Evolutionary conservation across 257 asterid species (phyloP).

Genomic region (Jaltomata sinuosa): DNA sequence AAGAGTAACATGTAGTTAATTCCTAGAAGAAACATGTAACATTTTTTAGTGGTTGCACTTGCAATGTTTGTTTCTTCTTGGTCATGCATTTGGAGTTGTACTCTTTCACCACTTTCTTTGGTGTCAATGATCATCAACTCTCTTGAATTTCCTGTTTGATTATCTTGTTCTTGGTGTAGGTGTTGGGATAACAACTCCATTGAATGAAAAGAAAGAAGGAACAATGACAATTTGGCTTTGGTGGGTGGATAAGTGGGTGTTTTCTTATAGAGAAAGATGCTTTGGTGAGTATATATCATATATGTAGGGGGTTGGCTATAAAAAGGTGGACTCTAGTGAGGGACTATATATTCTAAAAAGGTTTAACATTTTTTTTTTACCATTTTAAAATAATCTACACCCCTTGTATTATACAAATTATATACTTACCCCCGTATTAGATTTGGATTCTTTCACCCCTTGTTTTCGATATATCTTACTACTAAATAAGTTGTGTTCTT

Average conservation of each 20-base stretch:
- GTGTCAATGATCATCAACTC: neutral
- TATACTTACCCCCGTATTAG: neutral
- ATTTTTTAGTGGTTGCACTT: neutral
- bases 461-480: neutral
- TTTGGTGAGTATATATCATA: neutral
- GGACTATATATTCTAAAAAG: neutral
- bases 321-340: neutral
- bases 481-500: neutral
- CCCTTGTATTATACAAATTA: neutral
- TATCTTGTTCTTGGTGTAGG: neutral
- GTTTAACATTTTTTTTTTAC: no score
- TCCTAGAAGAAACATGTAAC: slow-evolving; percentile 25
- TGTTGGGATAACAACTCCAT: neutral
- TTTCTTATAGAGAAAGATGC: neutral
- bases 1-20: slow-evolving; percentile 33
- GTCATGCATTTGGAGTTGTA: neutral
- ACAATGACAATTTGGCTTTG: neutral
- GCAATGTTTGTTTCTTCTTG: slow-evolving; percentile 8
- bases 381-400: neutral
- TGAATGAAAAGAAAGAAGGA: neutral
- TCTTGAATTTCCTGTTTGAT: neutral
- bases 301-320: neutral
- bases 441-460: neutral
- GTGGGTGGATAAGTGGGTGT: neutral
- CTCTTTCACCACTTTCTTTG: neutral